Percentiles rank a stretch among this genome's conserved stretches.
phyloP scores from a whole-genome alignment of 2,329 filamentous ascomycete genomes.

The Lachnellula willkommii region DNA sequence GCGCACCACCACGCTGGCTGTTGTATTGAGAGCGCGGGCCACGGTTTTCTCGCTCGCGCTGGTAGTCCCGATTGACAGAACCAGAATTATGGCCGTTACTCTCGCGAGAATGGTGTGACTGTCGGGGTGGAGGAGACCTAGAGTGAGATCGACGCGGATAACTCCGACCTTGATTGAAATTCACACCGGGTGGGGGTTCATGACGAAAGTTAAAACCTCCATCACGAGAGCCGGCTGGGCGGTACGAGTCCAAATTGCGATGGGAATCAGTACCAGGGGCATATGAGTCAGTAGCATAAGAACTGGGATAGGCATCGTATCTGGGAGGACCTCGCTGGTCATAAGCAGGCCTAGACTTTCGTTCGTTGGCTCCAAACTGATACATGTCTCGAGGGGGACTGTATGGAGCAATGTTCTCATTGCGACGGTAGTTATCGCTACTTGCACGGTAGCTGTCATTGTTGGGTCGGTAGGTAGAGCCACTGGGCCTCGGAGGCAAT shows the following conservation, averaged over 20 bases:
- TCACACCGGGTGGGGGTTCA: conserved; percentile 28
- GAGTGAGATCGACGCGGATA: conserved; percentile 18
- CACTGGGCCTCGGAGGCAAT: conserved; percentile 18
- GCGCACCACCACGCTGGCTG: conserved; percentile 11
- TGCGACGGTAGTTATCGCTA: conserved; percentile 1
- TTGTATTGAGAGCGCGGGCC: conserved; percentile 1
- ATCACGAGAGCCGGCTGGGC: conserved; percentile 7
- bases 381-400: neutral
- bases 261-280: conserved; percentile 11
- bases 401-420: neutral
- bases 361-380: neutral
- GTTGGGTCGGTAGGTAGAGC: neutral
- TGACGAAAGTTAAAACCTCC: conserved; percentile 28
- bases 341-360: neutral
- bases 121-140: conserved; percentile 16
- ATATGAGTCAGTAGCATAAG: conserved; percentile 8
- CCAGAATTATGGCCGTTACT: conserved; percentile 4
- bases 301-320: conserved; percentile 1
- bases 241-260: conserved; percentile 16
- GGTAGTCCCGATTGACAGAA: neutral
- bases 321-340: conserved; percentile 13
- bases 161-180: conserved; percentile 17
- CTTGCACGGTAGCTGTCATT: neutral
- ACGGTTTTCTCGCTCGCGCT: neutral
- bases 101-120: conserved; percentile 2